Conservation (phyloP, 805 yeast genomes). For the Vanderwaltozyma tropicalis region DNA sequence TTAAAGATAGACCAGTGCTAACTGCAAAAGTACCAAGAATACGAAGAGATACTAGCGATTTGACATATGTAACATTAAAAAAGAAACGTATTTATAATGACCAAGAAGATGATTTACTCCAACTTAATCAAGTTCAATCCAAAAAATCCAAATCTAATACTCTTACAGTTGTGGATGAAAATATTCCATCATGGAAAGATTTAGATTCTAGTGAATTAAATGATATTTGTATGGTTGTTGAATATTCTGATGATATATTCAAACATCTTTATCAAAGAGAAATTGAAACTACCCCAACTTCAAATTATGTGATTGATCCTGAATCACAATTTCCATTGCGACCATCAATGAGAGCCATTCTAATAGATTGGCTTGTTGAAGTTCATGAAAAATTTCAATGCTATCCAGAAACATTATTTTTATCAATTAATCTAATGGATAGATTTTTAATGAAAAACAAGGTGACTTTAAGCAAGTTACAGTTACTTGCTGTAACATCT, state of each 20-base stretch:
- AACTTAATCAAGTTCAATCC: background rate
- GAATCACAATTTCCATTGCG: slow-evolving; percentile 52
- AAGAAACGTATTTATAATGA: slow-evolving; percentile 18
- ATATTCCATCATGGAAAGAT: slow-evolving; percentile 32
- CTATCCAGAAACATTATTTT: slow-evolving; percentile 73
- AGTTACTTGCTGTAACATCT: slow-evolving; percentile 75
- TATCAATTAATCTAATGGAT: slow-evolving; percentile 81
- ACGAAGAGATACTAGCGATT: slow-evolving; percentile 14
- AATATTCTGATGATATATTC: slow-evolving; percentile 80
- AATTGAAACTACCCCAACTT: slow-evolving; percentile 52
- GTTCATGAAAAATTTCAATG: slow-evolving; percentile 76
- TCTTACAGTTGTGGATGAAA: background rate
- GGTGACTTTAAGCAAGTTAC: slow-evolving; percentile 69
- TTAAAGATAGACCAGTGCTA: background rate
- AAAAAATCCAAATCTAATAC: background rate
- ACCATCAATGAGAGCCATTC: slow-evolving; percentile 73
- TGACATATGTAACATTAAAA: slow-evolving; percentile 6
- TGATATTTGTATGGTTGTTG: slow-evolving; percentile 80
- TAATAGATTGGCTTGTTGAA: slow-evolving; percentile 88
- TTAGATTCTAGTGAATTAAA: slow-evolving; percentile 58
- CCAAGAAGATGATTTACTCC: slow-evolving; percentile 7
- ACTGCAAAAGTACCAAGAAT: slow-evolving; percentile 4
- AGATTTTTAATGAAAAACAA: slow-evolving; percentile 66
- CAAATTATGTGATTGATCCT: slow-evolving; percentile 43
- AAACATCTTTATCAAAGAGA: slow-evolving; percentile 62